phyloP scores from a whole-genome alignment of 257 asterid genomes.

The Nicotiana undulata region DNA sequence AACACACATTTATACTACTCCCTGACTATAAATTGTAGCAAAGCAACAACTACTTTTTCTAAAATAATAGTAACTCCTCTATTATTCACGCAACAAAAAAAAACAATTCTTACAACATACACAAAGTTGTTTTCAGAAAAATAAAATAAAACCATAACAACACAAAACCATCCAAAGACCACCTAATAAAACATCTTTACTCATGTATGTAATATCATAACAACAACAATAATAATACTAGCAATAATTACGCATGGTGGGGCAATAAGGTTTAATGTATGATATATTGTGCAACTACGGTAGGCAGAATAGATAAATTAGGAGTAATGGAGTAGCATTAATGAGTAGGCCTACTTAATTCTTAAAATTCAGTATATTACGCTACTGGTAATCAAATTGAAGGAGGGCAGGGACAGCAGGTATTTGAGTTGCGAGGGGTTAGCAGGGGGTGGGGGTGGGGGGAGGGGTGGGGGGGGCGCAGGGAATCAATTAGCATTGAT shows the following conservation, averaged over 20 bases:
- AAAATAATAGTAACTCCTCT: neutral
- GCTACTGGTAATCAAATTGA: too few relatives aligned
- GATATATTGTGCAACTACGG: neutral
- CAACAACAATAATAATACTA: neutral
- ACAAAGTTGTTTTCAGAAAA: neutral
- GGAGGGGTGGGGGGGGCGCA: too few relatives aligned
- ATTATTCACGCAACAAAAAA: too few relatives aligned
- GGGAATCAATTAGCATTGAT: neutral
- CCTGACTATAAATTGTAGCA: neutral
- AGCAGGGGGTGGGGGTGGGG: neutral
- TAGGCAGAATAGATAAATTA: neutral
- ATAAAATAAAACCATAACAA: neutral
- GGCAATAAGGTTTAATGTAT: neutral
- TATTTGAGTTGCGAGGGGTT: too few relatives aligned
- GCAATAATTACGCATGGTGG: slow-evolving; percentile 20
- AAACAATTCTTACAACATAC: neutral
- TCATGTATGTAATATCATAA: neutral
- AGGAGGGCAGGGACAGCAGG: too few relatives aligned
- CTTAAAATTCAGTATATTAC: neutral
- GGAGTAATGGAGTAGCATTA: neutral
- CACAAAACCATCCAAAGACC: neutral
- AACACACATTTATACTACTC: neutral
- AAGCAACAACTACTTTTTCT: neutral
- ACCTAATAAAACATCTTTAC: neutral
- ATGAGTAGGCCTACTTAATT: neutral